Evolutionary conservation across 2,329 filamentous ascomycete genomes (phyloP), one percentile per base, ranked within the genome.

Genomic region (Ramularia collo-cygni): DNA sequence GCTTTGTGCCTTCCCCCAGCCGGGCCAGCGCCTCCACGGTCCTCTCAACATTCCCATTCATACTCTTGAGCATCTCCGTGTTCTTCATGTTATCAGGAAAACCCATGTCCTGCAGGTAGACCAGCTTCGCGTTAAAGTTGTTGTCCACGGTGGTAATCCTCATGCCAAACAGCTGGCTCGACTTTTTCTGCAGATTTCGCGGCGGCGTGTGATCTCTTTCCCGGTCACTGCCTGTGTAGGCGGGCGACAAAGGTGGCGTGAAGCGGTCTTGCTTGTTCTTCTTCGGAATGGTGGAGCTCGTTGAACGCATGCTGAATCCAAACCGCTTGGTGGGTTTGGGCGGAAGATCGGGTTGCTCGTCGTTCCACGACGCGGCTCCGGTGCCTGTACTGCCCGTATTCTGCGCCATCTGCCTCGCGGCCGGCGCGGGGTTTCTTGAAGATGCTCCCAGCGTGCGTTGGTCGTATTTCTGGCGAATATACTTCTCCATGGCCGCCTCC

Each of bases 401-500:
- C 46, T 76, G 67, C 7, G 76, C 71, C 52, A 77, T 71, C 46
- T 76, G 67, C 55, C 72, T 66, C 49, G 47, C 42, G 21, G 69
- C 71, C 35, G 32, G 39, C 19, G 40, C 40, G 31, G 34, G 33
- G 34, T 28, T 34, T 35, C 37, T 40, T 31, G 29, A 15, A 17
- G 34, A 19, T 16, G 17, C 57, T 33, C 57, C 56, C 42, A 69
- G 71, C 10, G 71, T 65, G 42, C 73, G 70, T 53, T 81, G 80
- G 59, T 89, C 80, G 64, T 98, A 98, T 64, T 98, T 98, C 58
- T 90, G 82, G 45, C 90, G 76, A 52, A 98, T 95, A 63, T 90
- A 96, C 45, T 86, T 78, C 65, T 98, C 92, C 83, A 98, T 92
- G 18, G 85, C 87, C 8, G 85, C 83, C 61, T 98, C 90, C 35